phyloP scores from a whole-genome alignment of 1,284 basidiomycete species.

The Malassezia pachydermatis region DNA sequence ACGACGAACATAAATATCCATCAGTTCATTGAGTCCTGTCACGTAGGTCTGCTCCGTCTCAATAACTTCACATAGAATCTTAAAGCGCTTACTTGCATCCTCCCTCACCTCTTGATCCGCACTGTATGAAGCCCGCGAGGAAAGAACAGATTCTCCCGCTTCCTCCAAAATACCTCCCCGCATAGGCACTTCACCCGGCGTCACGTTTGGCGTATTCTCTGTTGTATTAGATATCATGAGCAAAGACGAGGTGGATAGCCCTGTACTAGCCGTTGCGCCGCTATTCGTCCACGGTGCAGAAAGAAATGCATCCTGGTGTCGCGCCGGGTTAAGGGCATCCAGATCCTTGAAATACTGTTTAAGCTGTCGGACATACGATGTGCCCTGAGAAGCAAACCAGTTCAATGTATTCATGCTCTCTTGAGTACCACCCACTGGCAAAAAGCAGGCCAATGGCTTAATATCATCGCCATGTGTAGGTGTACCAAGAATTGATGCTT shows the following conservation, averaged over 20 bases:
- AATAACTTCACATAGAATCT: slow-evolving; percentile 48
- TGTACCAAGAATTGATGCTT: too few relatives aligned
- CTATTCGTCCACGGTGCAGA: too few relatives aligned
- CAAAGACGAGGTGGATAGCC: too few relatives aligned
- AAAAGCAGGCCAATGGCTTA: slow-evolving; percentile 4
- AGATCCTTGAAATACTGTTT: slow-evolving; percentile 92
- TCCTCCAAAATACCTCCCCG: slow-evolving; percentile 5
- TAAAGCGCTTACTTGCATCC: slow-evolving; percentile 40
- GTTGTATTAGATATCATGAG: too few relatives aligned
- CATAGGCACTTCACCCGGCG: slow-evolving; percentile 1
- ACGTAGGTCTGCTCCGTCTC: slow-evolving; percentile 94
- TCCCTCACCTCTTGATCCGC: slow-evolving; percentile 27
- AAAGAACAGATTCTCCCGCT: not conserved
- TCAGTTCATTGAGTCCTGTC: slow-evolving; percentile 76
- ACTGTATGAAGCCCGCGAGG: not conserved
- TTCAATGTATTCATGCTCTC: not conserved
- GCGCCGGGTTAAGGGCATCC: slow-evolving; percentile 59
- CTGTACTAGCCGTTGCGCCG: too few relatives aligned
- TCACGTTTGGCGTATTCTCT: not conserved
- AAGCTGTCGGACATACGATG: slow-evolving; percentile 47
- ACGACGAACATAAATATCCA: slow-evolving; percentile 88
- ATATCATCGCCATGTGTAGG: too few relatives aligned
- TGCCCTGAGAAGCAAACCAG: not conserved
- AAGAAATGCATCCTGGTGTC: slow-evolving; percentile 11
- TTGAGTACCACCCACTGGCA: slow-evolving; percentile 2